Evolutionary conservation across 139 green algal genomes (phyloP).

Genomic region (Coelastrella sp.): DNA sequence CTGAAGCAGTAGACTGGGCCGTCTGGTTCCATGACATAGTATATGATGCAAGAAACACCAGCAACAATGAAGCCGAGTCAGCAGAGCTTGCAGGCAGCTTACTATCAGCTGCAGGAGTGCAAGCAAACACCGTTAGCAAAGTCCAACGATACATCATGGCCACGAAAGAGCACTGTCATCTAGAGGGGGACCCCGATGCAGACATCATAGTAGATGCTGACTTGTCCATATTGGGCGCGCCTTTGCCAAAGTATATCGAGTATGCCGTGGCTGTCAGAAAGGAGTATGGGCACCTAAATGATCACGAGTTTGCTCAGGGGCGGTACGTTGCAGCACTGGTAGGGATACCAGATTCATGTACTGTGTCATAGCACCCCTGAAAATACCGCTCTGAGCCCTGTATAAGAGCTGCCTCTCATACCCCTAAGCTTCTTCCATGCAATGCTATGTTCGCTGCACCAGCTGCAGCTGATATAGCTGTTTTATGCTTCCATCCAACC

Average conservation of each 20-base stretch:
- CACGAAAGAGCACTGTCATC: slow-evolving; percentile 17
- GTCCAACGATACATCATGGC: slow-evolving; percentile 1
- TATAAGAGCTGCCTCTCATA: too few species aligned
- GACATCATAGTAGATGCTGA: slow-evolving; percentile 21
- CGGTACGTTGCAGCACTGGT: neutral
- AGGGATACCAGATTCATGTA: neutral
- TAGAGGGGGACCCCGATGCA: slow-evolving; percentile 18
- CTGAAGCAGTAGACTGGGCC: slow-evolving; percentile 36
- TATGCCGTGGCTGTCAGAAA: slow-evolving; percentile 15
- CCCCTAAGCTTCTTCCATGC: too few species aligned
- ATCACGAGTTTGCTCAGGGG: neutral
- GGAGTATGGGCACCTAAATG: slow-evolving; percentile 11
- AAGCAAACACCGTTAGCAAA: slow-evolving; percentile 10
- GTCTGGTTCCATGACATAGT: slow-evolving; percentile 39
- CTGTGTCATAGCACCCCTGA: neutral
- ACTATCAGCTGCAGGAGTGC: neutral
- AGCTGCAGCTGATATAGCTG: neutral
- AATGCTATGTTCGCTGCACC: neutral
- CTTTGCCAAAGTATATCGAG: neutral
- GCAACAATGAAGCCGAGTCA: slow-evolving; percentile 33
- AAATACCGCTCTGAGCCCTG: too few species aligned
- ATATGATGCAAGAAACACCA: neutral
- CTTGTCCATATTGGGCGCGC: neutral
- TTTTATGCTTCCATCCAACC: too few species aligned
- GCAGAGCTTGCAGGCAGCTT: slow-evolving; percentile 8